Evolutionary conservation across 2,329 filamentous ascomycete genomes (phyloP).

Genomic region (Xylariaceae sp.): DNA sequence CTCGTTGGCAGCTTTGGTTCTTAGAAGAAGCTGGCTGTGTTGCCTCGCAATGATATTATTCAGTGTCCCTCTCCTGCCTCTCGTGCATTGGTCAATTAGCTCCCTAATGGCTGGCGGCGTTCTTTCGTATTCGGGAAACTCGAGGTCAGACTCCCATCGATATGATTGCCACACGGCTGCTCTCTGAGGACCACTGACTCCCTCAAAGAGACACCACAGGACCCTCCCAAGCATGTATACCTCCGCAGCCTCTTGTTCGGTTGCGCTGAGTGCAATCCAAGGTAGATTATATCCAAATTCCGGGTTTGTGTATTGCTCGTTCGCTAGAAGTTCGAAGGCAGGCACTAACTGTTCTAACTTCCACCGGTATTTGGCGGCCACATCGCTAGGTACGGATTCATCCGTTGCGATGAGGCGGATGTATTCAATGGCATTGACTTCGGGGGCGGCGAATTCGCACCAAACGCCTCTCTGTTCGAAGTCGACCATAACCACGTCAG

Average conservation of each 20-base stretch:
- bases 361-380: conserved; percentile 45
- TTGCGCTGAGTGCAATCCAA: conserved; percentile 55
- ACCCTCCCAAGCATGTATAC: conserved; percentile 66
- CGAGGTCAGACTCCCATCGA: conserved; percentile 55
- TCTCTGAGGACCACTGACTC: conserved; percentile 59
- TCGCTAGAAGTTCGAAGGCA: conserved; percentile 46
- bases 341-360: conserved; percentile 50
- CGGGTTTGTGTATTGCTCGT: conserved; percentile 52
- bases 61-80: conserved; percentile 49
- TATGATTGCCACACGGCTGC: conserved; percentile 63
- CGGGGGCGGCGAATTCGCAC: conserved; percentile 63
- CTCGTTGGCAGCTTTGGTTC: conserved; percentile 36
- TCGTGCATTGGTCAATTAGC: conserved; percentile 57
- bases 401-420: conserved; percentile 56
- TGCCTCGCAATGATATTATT: conserved; percentile 49
- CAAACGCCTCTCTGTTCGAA: conserved; percentile 66
- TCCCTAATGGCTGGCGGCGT: conserved; percentile 50
- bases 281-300: conserved; percentile 56
- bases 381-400: conserved; percentile 45
- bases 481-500: conserved; percentile 59
- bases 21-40: conserved; percentile 50
- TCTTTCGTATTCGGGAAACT: conserved; percentile 56
- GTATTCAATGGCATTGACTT: conserved; percentile 63
- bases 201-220: conserved; percentile 66
- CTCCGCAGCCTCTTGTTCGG: conserved; percentile 60